Percentiles rank a stretch among this genome's conserved stretches.
Evolutionary conservation across 192 early-diverging fungal genomes (phyloP).

Genomic region (Podila clonocystis): DNA sequence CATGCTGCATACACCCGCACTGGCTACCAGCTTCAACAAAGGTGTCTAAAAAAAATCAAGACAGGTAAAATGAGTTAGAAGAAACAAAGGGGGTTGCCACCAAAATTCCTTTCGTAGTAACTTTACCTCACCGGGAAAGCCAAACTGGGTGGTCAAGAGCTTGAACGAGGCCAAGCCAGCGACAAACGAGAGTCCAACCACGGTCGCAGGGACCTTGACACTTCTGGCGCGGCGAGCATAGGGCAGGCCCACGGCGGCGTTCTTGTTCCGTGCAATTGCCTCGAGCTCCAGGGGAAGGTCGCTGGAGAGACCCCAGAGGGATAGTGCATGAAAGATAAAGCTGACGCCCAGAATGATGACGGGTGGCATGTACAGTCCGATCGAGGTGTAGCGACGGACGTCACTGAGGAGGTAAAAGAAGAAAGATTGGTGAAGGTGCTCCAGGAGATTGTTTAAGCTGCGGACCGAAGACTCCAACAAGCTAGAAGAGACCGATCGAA

Average conservation of each 20-base stretch:
- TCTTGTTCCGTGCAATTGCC: conserved; percentile 35
- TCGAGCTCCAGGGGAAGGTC: conserved; percentile 50
- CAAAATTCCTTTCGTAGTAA: not conserved
- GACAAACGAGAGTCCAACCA: conserved; percentile 34
- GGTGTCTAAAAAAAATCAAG: conserved; percentile 15
- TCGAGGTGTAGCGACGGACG: conserved; percentile 81
- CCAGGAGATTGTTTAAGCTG: conserved; percentile 91
- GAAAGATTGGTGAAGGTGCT: conserved; percentile 95
- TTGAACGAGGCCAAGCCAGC: conserved; percentile 37
- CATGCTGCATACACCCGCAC: conserved; percentile 30
- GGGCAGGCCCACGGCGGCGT: conserved; percentile 50
- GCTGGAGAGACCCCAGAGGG: conserved; percentile 56
- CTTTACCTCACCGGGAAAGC: conserved; percentile 32
- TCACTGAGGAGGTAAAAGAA: conserved; percentile 96
- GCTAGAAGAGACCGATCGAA: conserved; percentile 31
- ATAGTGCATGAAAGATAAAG: conserved; percentile 74
- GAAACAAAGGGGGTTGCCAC: not conserved
- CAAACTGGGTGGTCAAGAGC: conserved; percentile 31
- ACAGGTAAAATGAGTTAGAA: not conserved
- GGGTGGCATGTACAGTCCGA: conserved; percentile 90
- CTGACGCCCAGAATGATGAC: conserved; percentile 80
- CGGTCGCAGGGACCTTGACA: conserved; percentile 15
- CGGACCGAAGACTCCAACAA: conserved; percentile 84
- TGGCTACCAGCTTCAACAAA: conserved; percentile 30
- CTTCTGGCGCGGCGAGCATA: conserved; percentile 45